Evolutionary conservation across 2,329 filamentous ascomycete species (phyloP).

Genomic region (Aspergillus proliferans): DNA sequence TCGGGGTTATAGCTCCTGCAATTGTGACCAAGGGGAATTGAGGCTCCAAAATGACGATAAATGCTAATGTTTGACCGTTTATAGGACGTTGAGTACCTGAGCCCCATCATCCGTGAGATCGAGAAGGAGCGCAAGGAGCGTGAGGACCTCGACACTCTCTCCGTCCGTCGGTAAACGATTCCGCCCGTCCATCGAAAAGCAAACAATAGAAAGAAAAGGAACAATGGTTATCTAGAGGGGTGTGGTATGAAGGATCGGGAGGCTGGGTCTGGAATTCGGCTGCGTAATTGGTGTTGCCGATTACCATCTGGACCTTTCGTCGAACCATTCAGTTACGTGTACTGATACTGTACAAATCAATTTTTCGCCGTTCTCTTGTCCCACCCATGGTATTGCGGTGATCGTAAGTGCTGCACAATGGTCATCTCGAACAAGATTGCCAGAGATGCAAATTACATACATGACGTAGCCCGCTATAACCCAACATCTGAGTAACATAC

Average conservation of each 20-base stretch:
- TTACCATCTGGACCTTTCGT: neutral
- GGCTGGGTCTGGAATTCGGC: neutral
- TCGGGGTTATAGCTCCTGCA: constrained; percentile 1
- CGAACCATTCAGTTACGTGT: constrained; percentile 14
- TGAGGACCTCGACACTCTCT: constrained; percentile 61
- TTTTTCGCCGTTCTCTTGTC: constrained; percentile 21
- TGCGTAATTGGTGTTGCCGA: neutral
- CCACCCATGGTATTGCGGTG: neutral
- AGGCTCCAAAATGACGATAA: neutral
- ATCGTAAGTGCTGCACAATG: neutral
- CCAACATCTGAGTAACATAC: neutral
- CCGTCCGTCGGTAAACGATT: constrained; percentile 45
- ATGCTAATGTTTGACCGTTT: constrained; percentile 15
- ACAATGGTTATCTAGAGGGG: neutral
- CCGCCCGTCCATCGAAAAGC: neutral
- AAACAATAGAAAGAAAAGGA: neutral
- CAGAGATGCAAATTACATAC: neutral
- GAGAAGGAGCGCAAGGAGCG: constrained; percentile 62
- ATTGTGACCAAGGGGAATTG: neutral
- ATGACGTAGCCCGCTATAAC: neutral
- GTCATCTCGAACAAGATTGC: neutral
- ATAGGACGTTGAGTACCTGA: constrained; percentile 62
- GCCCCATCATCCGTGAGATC: constrained; percentile 62
- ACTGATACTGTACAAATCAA: constrained; percentile 40
- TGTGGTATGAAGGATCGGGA: neutral